Conservation (phyloP, 371 early-diverging fungal genomes). For the Dipsacomyces acuminosporus region DNA sequence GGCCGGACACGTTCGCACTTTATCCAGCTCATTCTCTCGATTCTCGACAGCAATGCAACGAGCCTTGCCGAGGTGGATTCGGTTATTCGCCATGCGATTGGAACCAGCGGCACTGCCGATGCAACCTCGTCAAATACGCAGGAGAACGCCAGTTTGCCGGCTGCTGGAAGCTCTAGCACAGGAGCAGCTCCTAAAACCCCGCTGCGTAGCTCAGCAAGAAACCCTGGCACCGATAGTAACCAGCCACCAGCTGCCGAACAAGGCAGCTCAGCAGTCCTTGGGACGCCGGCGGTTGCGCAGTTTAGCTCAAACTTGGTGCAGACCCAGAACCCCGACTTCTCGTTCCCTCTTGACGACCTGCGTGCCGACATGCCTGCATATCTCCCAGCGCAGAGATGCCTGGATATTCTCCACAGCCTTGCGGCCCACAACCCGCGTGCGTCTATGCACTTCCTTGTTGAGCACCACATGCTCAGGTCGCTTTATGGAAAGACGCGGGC, state of each 20-base stretch:
- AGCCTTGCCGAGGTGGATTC: conserved; percentile 39
- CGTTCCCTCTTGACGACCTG: conserved; percentile 40
- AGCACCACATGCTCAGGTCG: conserved; percentile 20
- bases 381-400: conserved; percentile 77
- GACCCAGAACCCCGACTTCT: conserved; percentile 25
- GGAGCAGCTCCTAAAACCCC: not conserved
- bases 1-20: conserved; percentile 79
- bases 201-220: not conserved
- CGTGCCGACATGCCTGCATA: conserved; percentile 58
- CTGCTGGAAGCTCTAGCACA: not conserved
- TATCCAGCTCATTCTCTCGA: conserved; percentile 75
- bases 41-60: conserved; percentile 62
- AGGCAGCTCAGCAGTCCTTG: conserved; percentile 10
- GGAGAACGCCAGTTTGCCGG: not conserved
- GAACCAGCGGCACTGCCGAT: not conserved
- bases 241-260: not conserved
- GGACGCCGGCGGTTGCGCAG: conserved; percentile 26
- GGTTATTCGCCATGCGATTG: conserved; percentile 36
- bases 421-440: conserved; percentile 41
- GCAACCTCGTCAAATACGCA: too few species aligned
- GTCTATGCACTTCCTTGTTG: conserved; percentile 38
- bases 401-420: conserved; percentile 67
- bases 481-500: conserved; percentile 11
- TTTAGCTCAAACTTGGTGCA: conserved; percentile 30
- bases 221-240: not conserved